Base-by-base conservation (phyloP, 495 filamentous ascomycete genomes). In the Penicillium argentinense region DNA sequence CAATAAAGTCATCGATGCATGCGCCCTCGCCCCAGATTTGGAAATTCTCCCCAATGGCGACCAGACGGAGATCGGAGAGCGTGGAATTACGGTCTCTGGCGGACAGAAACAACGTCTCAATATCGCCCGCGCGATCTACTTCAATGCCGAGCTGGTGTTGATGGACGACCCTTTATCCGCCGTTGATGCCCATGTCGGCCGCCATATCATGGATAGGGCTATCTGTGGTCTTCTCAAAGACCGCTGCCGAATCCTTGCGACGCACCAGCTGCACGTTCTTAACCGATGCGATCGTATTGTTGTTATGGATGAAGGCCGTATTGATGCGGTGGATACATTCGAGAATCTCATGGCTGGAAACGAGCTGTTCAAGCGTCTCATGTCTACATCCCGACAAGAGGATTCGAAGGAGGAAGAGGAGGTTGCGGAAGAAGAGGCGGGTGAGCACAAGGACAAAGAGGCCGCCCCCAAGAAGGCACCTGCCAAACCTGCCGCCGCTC, bases 141-240 rank as follows among this genome's bases (percentile, higher is more conserved):
- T 89, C 53, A 78, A 92, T 52, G 80, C 88, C 6, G 86, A 90
- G 48, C 79, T 91, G 23, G 75, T 92, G 1, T 74, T 93, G n/a
- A 81, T 92, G 80, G 89, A 93, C 50, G 89, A 93, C 59, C 87
- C 87, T 3, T 65, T 93, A 11, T 88, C 84, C 8, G 88, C 88
- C 7, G 88, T 93, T 4, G 88, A 93, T 63, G 88, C 88, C 6
- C 88, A 92, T 51, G 88, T 92, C 41, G 93, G 92, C 9, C 83
- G 88, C 12, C 92, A 96, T 62, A 93, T 98, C 60, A 96, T 98
- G 72, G 91, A 97, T 59, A 84, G 95, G 46, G 93, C 90, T 26
- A 97, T 98, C 37, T 83, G 89, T 37, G 93, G 92, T 21, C 73
- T 97, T 19, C 73, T 98, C 39, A 87, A 87, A 54, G 80, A 92